Percentiles rank a stretch among this genome's conserved stretches.
Conservation (phyloP, 108 stramenopile species). For the Ochromonas danica region DNA sequence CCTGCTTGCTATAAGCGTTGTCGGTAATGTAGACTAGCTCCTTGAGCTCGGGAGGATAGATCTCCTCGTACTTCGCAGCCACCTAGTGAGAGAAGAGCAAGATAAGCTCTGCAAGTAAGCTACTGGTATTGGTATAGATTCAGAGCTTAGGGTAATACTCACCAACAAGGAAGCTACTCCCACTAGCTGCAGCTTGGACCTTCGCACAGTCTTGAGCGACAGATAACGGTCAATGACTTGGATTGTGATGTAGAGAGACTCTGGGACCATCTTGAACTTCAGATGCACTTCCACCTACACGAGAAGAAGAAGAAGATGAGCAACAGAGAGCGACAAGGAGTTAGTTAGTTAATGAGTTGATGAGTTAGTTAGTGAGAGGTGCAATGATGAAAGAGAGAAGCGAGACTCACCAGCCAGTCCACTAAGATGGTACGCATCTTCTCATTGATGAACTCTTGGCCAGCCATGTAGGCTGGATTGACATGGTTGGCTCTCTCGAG, state of each 20-base stretch:
- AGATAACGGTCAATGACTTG: constrained; percentile 97
- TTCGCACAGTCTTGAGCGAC: constrained; percentile 60
- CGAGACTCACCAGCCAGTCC: constrained; percentile 84
- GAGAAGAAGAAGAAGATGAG: not conserved
- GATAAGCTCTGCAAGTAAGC: too few species aligned
- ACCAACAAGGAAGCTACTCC: constrained; percentile 87
- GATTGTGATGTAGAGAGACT: constrained; percentile 93
- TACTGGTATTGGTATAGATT: too few species aligned
- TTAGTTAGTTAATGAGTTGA: too few species aligned
- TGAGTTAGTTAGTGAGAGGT: too few species aligned
- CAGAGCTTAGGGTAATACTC: too few species aligned
- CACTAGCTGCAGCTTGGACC: constrained; percentile 92
- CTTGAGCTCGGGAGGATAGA: constrained; percentile 91
- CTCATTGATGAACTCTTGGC: constrained; percentile 81
- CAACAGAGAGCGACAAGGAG: not conserved
- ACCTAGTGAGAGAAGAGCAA: constrained; percentile 44
- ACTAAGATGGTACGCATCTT: constrained; percentile 93
- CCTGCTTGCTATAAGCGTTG: constrained; percentile 80
- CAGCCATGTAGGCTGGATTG: constrained; percentile 74
- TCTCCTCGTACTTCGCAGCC: constrained; percentile 99
- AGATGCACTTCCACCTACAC: constrained; percentile 77
- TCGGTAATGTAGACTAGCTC: constrained; percentile 98
- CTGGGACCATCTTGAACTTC: constrained; percentile 94
- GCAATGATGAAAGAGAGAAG: not conserved
- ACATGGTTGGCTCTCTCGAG: constrained; percentile 73